phyloP scores from a whole-genome alignment of 306 rosid species.

The Cicer chorassanicum region DNA sequence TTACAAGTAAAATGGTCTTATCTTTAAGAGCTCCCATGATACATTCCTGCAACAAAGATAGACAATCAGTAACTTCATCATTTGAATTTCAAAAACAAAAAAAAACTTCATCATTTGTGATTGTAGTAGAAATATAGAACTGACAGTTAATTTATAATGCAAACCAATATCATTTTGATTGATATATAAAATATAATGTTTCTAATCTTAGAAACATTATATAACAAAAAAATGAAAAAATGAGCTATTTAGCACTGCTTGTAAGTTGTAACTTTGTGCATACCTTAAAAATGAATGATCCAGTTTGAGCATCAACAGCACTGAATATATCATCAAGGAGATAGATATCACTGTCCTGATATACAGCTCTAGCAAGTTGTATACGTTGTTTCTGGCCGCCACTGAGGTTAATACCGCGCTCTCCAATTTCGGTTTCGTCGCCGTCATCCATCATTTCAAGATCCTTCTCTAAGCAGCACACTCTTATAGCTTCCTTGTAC shows the following conservation, averaged over 20 bases:
- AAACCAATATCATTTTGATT: constrained; percentile 14
- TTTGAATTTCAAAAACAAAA: not conserved
- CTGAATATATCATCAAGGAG: constrained; percentile 91
- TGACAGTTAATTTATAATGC: not conserved
- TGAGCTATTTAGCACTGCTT: constrained; percentile 11
- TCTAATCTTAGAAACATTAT: not conserved
- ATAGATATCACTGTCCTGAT: constrained; percentile 81
- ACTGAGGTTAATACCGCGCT: constrained; percentile 89
- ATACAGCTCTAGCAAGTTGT: constrained; percentile 90
- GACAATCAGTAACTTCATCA: constrained; percentile 11
- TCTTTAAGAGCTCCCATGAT: constrained; percentile 73
- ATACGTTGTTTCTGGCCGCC: constrained; percentile 93
- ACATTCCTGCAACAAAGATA: constrained; percentile 68
- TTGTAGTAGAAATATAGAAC: constrained; percentile 14
- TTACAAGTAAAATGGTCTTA: constrained; percentile 79
- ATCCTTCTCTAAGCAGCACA: constrained; percentile 84
- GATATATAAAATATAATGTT: not conserved
- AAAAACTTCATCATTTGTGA: constrained; percentile 3
- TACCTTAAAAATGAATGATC: constrained; percentile 87
- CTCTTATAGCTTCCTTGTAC: constrained; percentile 67
- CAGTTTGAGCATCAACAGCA: constrained; percentile 95
- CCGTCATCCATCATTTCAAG: constrained; percentile 84
- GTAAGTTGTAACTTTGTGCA: not conserved
- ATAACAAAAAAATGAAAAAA: not conserved
- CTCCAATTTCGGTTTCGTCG: constrained; percentile 90